phyloP scores from a whole-genome alignment of 768 basidiomycete genomes.

The Termitomyces sp. region DNA sequence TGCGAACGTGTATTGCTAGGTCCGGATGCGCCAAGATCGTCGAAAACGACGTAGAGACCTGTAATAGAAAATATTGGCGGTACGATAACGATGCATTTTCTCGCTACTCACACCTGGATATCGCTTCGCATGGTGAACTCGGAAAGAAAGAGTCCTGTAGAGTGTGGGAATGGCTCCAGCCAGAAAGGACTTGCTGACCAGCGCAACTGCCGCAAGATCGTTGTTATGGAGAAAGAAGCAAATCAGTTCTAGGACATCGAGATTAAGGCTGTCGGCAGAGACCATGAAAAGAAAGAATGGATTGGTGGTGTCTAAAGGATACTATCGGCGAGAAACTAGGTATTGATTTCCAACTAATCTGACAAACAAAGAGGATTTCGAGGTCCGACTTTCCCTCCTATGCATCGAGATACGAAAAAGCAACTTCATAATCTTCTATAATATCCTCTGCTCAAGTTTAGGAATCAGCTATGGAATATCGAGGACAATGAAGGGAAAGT shows the following conservation, averaged over 20 bases:
- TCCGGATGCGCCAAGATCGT: constrained; percentile 46
- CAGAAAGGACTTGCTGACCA: constrained; percentile 63
- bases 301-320: background rate
- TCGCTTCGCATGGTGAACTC: constrained; percentile 49
- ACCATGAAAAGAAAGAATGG: constrained; percentile 40
- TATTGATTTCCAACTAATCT: background rate
- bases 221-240: constrained; percentile 47
- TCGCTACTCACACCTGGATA: constrained; percentile 40
- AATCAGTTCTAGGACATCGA: constrained; percentile 71
- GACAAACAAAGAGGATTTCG: background rate
- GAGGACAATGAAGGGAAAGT: background rate
- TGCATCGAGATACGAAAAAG: constrained; percentile 1
- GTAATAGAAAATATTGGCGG: background rate
- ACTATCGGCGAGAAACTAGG: no score
- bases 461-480: background rate
- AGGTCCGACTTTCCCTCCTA: background rate
- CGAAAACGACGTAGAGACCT: constrained; percentile 57
- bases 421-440: constrained; percentile 12
- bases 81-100: no score
- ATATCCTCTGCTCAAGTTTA: constrained; percentile 3
- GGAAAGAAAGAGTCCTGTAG: constrained; percentile 55
- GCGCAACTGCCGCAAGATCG: constrained; percentile 56
- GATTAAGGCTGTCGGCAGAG: constrained; percentile 60
- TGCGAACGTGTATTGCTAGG: constrained; percentile 53
- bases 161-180: constrained; percentile 59